Evolutionary conservation across 1,139 yeast genomes (phyloP).

Genomic region (Geotrichum aggregatum): DNA sequence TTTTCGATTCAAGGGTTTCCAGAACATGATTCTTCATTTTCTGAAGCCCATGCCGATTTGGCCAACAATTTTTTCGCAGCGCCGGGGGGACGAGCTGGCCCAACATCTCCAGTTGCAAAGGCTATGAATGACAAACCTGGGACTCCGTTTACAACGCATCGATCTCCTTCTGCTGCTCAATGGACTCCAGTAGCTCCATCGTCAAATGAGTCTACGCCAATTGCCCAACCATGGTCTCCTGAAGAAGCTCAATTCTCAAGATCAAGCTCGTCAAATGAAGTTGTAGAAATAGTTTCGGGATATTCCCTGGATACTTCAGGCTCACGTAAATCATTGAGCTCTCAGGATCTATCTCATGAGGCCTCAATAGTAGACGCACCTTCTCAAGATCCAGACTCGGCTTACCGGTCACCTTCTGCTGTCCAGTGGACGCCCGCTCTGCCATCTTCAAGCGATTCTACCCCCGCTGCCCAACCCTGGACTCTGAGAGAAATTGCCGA

Average conservation of each 20-base stretch:
- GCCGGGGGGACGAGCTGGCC: neutral
- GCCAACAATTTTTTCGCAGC: neutral
- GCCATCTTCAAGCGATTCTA: conserved; percentile 4
- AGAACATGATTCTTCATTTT: neutral
- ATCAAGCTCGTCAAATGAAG: neutral
- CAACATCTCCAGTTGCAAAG: neutral
- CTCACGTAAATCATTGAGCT: no score
- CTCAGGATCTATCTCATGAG: no score
- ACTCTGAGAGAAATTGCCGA: neutral
- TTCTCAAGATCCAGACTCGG: neutral
- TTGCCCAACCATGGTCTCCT: neutral
- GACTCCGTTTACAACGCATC: neutral
- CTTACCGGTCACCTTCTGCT: conserved; percentile 10
- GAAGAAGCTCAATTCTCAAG: neutral
- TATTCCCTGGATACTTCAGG: no score
- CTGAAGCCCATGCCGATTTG: neutral
- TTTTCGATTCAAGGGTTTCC: neutral
- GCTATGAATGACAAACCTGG: neutral
- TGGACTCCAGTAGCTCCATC: conserved; percentile 7
- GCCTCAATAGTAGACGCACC: no score
- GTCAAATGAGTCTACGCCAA: conserved; percentile 4
- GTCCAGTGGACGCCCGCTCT: conserved; percentile 1
- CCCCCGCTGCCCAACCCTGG: conserved; percentile 1
- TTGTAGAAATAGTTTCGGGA: no score
- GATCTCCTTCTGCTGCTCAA: conserved; percentile 7